phyloP scores from a whole-genome alignment of 352 stramenopile species.

The Globisporangium heterothallicum region DNA sequence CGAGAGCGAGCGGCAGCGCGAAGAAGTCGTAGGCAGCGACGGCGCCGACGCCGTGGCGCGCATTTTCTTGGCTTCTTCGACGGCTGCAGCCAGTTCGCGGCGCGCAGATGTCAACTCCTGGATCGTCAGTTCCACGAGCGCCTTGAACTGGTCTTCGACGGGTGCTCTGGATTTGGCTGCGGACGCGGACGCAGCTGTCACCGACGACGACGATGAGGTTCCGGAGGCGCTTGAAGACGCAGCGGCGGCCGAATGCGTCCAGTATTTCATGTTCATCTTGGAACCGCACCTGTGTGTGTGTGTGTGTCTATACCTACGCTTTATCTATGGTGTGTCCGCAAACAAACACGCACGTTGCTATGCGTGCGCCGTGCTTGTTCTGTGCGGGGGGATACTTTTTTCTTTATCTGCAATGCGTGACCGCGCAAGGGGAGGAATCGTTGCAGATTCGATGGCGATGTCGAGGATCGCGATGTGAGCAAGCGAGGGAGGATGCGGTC shows the following conservation, averaged over 20 bases:
- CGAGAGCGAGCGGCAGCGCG: slow-evolving; percentile 50
- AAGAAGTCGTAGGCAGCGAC: slow-evolving; percentile 9
- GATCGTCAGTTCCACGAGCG: slow-evolving; percentile 11
- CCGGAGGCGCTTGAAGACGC: not conserved
- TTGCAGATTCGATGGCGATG: no score
- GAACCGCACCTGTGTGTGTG: not conserved
- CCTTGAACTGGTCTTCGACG: slow-evolving; percentile 11
- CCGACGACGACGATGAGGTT: no score
- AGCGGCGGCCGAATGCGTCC: slow-evolving; percentile 7
- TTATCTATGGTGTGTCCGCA: not conserved
- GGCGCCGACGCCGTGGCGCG: slow-evolving; percentile 10
- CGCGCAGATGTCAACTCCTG: slow-evolving; percentile 7
- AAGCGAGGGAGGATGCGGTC: no score
- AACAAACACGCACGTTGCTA: no score
- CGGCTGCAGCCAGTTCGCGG: slow-evolving; percentile 4
- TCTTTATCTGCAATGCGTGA: slow-evolving; percentile 2
- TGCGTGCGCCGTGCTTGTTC: no score
- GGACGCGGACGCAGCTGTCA: no score
- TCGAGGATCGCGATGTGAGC: no score
- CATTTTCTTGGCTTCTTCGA: slow-evolving; percentile 16
- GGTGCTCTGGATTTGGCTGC: not conserved
- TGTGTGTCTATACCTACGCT: not conserved
- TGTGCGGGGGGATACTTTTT: no score
- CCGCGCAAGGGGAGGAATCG: not conserved
- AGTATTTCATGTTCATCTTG: slow-evolving; percentile 13